A percentile compares a stretch with the other conserved stretches of the same genome.
phyloP scores from a whole-genome alignment of 192 early-diverging fungal species.

The Cladochytrium replicatum region DNA sequence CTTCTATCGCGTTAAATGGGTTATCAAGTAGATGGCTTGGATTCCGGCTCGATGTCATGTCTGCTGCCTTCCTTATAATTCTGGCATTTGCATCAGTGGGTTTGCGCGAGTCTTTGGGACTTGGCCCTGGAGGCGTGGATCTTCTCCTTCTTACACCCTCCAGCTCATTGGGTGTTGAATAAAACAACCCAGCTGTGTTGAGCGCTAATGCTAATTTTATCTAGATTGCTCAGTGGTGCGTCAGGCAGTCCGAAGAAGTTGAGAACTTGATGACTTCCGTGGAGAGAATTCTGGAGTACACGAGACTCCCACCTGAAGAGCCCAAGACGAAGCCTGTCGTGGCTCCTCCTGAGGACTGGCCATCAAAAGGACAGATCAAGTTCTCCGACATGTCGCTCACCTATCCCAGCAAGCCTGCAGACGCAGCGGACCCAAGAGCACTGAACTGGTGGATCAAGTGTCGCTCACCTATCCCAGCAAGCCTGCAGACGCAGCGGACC shows the following conservation, averaged over 20 bases:
- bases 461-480: conserved; percentile 40
- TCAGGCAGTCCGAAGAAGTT: conserved; percentile 1
- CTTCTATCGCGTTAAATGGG: conserved; percentile 1
- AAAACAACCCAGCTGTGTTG: too few relatives aligned
- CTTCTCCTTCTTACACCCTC: conserved; percentile 18
- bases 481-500: too few relatives aligned
- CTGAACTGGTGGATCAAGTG: too few relatives aligned
- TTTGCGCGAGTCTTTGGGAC: conserved; percentile 7
- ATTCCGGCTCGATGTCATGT: conserved; percentile 14
- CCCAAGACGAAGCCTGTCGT: background rate
- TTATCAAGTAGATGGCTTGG: conserved; percentile 19
- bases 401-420: conserved; percentile 43
- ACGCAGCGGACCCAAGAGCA: too few relatives aligned
- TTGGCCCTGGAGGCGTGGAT: conserved; percentile 11
- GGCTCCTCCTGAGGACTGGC: conserved; percentile 13
- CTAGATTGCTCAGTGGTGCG: too few relatives aligned
- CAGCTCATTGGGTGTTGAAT: conserved; percentile 13
- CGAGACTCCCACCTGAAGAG: conserved; percentile 17
- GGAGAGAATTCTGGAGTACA: conserved; percentile 28
- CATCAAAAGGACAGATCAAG: conserved; percentile 13
- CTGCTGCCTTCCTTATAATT: conserved; percentile 4
- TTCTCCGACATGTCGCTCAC: conserved; percentile 40
- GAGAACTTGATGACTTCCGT: conserved; percentile 25
- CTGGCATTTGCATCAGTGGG: background rate
- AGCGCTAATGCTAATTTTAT: too few relatives aligned